These are phyloP conservation scores for Calocybe gambosa DNA, from an alignment of 1,284 basidiomycete genomes.

Conservation along the genomic window DNA sequence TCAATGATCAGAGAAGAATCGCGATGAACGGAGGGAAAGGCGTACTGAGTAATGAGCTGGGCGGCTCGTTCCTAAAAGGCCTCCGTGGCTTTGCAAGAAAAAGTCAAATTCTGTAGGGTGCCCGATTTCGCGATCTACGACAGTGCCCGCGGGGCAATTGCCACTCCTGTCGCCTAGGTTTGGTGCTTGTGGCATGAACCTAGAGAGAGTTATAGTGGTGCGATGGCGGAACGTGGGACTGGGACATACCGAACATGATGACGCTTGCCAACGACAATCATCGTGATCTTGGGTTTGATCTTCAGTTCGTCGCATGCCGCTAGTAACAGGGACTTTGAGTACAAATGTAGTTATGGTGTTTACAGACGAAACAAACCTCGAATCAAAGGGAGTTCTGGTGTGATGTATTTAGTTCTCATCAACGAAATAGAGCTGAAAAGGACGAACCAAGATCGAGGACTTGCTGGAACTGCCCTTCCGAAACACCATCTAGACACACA, in stretches of 20 bases:
- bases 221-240: not conserved
- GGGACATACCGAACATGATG: constrained; percentile 31
- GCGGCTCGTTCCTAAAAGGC: constrained; percentile 47
- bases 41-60: constrained; percentile 36
- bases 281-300: constrained; percentile 46
- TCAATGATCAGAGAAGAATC: no score
- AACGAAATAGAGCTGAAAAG: not conserved
- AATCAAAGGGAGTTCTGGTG: constrained; percentile 39
- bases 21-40: not conserved
- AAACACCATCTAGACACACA: constrained; percentile 48
- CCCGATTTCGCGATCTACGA: constrained; percentile 58
- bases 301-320: constrained; percentile 38
- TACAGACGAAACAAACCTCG: constrained; percentile 29
- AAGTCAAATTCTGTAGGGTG: constrained; percentile 70
- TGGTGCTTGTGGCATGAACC: constrained; percentile 40
- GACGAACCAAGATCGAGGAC: constrained; percentile 44
- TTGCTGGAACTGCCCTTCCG: constrained; percentile 57
- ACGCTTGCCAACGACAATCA: constrained; percentile 54
- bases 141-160: constrained; percentile 65
- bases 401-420: constrained; percentile 21
- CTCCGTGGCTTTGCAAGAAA: constrained; percentile 52
- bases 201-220: constrained; percentile 18
- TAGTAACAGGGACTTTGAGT: not conserved
- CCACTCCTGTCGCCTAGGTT: constrained; percentile 51
- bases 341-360: not conserved